Evolutionary conservation across 495 filamentous ascomycete genomes (phyloP), one percentile per base, ranked within the genome.

Genomic region (Penicillium canescens): DNA sequence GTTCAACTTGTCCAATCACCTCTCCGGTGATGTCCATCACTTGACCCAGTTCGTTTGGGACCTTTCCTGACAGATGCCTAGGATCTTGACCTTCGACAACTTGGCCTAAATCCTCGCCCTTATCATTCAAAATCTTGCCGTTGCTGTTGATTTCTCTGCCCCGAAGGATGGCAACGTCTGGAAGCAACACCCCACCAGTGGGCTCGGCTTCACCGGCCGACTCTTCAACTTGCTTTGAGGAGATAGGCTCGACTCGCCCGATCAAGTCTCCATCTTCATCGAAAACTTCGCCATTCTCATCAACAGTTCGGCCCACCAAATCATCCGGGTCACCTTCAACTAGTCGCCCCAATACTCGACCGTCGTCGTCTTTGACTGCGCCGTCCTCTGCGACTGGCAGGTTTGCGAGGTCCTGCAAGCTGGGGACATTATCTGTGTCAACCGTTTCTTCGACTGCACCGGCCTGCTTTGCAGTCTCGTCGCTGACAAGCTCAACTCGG

Each of bases 211-310:
- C 57, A 37, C 60, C 61, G 20, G 51, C 42, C 13, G 49, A 45
- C 1, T 68, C 67, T 16, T 56, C 54, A 42, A 63, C 45, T 70
- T 68, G 41, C 63, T 55, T 42, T 59, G 66, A 58, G 16, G 82
- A 72, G 11, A 79, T 57, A 5, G 79, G 70, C 55, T 84, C 80
- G 21, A 73, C 78, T 20, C 78, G 74, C 26, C 81, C 83, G 44
- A 86, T 79, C 14, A 84, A 73, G 52, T 87, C 81, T 12, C 85
- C 85, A 34, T 85, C 82, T 33, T 86, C 79, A 50, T 87, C 84
- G 13, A 87, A 69, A 35, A 86, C 83, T 58, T 85, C 82, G 12
- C 83, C 83, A 6, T 82, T 76, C 11, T 86, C 83, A 40, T 82
- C 81, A 37, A 85, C 74, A 3, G 72, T 73, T 57, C 80, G 78